phyloP scores from a whole-genome alignment of 169 alveolate species.

The Cryptosporidium andersoni region DNA sequence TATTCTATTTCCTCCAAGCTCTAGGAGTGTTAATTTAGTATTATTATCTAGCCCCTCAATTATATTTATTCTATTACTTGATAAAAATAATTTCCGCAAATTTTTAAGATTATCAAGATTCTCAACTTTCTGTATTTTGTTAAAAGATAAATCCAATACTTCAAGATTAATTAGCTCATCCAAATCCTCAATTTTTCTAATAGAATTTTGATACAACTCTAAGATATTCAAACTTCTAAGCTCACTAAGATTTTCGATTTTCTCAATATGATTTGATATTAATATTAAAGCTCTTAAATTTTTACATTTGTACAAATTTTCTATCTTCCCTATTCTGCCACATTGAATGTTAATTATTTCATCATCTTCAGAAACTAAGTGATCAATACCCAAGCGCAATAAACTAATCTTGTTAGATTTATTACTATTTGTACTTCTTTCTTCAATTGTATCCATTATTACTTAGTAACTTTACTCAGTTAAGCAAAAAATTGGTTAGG shows the following conservation, averaged over 20 bases:
- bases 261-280: slow-evolving; percentile 82
- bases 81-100: slow-evolving; percentile 79
- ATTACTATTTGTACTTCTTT: not conserved
- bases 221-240: slow-evolving; percentile 75
- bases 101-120: slow-evolving; percentile 63
- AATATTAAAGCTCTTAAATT: slow-evolving; percentile 57
- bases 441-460: not conserved
- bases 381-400: slow-evolving; percentile 72
- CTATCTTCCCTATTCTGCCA: slow-evolving; percentile 72
- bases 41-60: slow-evolving; percentile 79
- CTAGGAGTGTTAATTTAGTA: slow-evolving; percentile 80
- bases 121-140: slow-evolving; percentile 74
- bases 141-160: slow-evolving; percentile 75
- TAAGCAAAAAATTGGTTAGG: not conserved
- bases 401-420: not conserved
- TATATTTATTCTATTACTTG: slow-evolving; percentile 79
- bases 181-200: slow-evolving; percentile 79
- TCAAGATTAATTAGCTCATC: slow-evolving; percentile 77
- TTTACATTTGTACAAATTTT: slow-evolving; percentile 51
- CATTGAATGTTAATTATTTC: slow-evolving; percentile 72
- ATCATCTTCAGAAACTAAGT: slow-evolving; percentile 66
- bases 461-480: not conserved
- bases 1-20: slow-evolving; percentile 86
- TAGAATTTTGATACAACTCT: slow-evolving; percentile 84
- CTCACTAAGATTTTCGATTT: slow-evolving; percentile 79